Conservation (phyloP, 768 basidiomycete genomes). For the Leccinum barrowsii region DNA sequence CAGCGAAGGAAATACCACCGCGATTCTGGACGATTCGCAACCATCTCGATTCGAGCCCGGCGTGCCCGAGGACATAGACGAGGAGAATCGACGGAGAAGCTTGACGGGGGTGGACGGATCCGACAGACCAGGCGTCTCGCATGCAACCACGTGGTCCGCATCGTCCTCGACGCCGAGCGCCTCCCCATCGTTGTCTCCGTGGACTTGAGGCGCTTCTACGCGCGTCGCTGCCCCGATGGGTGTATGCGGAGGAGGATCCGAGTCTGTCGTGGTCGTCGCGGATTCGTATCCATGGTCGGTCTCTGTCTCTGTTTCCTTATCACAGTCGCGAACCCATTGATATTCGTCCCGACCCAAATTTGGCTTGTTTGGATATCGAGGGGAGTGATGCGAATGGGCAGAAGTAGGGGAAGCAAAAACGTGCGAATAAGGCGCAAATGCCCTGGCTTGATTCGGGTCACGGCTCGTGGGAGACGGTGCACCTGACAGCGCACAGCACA, state of each 20-base stretch:
- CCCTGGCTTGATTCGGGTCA: slow-evolving; percentile 8
- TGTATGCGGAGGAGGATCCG: slow-evolving; percentile 27
- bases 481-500: slow-evolving; percentile 11
- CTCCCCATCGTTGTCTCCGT: slow-evolving; percentile 15
- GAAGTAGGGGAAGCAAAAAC: slow-evolving; percentile 1
- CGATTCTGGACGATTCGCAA: slow-evolving; percentile 6
- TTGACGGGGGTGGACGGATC: slow-evolving; percentile 18
- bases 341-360: slow-evolving; percentile 5
- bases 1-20: slow-evolving; percentile 24
- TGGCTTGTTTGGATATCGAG: slow-evolving; percentile 2
- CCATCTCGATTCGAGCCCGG: not conserved
- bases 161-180: slow-evolving; percentile 10
- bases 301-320: slow-evolving; percentile 17
- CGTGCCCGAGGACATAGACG: not conserved
- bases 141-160: not conserved
- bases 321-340: slow-evolving; percentile 10
- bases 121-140: slow-evolving; percentile 6
- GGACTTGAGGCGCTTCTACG: slow-evolving; percentile 4
- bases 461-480: slow-evolving; percentile 9
- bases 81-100: slow-evolving; percentile 9
- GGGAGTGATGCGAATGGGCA: not conserved
- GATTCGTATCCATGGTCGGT: slow-evolving; percentile 27
- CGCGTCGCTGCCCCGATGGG: slow-evolving; percentile 17
- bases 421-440: slow-evolving; percentile 6
- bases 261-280: slow-evolving; percentile 28